Base-by-base conservation (phyloP, 768 basidiomycete species). In the Mrakia gelida region DNA sequence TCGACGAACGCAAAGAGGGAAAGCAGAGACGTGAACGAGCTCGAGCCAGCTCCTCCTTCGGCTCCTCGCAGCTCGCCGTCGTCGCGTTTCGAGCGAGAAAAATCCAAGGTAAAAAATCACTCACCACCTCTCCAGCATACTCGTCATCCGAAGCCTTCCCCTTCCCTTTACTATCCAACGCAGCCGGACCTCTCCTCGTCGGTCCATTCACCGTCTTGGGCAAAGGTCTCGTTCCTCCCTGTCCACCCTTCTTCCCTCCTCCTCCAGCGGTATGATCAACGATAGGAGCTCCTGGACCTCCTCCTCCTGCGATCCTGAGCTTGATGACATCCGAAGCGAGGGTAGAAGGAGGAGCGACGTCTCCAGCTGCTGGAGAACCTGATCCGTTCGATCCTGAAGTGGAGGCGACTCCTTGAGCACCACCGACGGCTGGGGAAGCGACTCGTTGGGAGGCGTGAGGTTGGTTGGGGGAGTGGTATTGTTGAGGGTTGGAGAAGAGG, bases 91-190 rank as follows among this genome's bases (percentile, higher is more conserved):
- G 41, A n/a, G 45, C 45, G 16, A 26, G 23, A 38, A 21, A 21
- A 43, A 68, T 18, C 8, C 18, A 68, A 10, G 9, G 63, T 8
- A 65, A 34, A 67, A 15, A 18, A 9, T n/a, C n/a, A 70, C 67
- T 70, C 38, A 70, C 67, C 67, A 70, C 67, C 67, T 70, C 67
- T 15, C 67, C 67, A n/a, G 67, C 67, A 41, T 70, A 70, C 67
- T 70, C 67, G 26, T 70, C 67, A n/a, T 70, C 67, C 67, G 67
- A 70, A n/a, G 67, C 67, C 67, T 70, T 70, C 34, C 67, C 67
- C 41, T 70, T 70, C 38, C 67, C 67, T 38, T 70, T 70, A 38
- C 59, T 59, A 59, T 70, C 41, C 34, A 70, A 38, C 34, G 67
- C 67, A 10, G 34, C 26, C 38, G 67, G 67, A 16, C 67, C 38